A percentile compares a stretch with the other conserved stretches of the same genome.
Evolutionary conservation across 768 basidiomycete species (phyloP).

Genomic region (Nidularia sp.): DNA sequence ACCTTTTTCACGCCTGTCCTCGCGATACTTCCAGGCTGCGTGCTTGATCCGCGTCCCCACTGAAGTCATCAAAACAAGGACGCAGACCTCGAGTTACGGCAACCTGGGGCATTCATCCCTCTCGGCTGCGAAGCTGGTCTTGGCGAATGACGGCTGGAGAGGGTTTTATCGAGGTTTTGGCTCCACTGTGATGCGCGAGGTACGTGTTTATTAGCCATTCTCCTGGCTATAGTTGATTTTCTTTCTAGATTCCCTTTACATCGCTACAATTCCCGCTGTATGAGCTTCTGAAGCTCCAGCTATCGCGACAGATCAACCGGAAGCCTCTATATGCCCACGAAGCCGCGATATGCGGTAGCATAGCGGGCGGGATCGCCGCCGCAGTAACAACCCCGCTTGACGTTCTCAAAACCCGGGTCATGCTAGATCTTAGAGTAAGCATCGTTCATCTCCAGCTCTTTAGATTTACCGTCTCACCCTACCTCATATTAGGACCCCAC

Average conservation of each 20-base stretch:
- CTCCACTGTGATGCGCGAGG: conserved; percentile 62
- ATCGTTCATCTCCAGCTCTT: neutral
- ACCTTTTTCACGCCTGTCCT: conserved; percentile 8
- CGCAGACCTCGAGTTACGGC: conserved; percentile 79
- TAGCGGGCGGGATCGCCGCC: conserved; percentile 89
- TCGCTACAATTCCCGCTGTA: conserved; percentile 96
- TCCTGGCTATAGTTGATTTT: conserved; percentile 3
- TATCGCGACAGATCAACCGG: conserved; percentile 51
- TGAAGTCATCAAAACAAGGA: conserved; percentile 92
- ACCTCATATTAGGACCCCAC: conserved; percentile 37
- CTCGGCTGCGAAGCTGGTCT: conserved; percentile 50
- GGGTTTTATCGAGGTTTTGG: conserved; percentile 92
- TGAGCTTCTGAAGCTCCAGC: conserved; percentile 72
- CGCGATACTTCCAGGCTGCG: conserved; percentile 51
- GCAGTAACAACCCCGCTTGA: conserved; percentile 92
- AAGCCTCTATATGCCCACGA: conserved; percentile 65
- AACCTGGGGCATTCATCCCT: conserved; percentile 53
- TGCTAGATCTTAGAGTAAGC: conserved; percentile 82
- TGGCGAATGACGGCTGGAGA: conserved; percentile 57
- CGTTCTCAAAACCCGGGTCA: conserved; percentile 94
- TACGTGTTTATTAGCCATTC: conserved; percentile 28
- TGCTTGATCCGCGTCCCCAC: conserved; percentile 94
- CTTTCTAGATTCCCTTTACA: conserved; percentile 85
- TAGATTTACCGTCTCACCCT: neutral
- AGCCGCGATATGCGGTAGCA: conserved; percentile 84